Percentiles rank a stretch among this genome's conserved stretches.
These are phyloP conservation scores for Nakataea oryzae DNA, from an alignment of 2,329 filamentous ascomycete genomes.

Conservation along the genomic window DNA sequence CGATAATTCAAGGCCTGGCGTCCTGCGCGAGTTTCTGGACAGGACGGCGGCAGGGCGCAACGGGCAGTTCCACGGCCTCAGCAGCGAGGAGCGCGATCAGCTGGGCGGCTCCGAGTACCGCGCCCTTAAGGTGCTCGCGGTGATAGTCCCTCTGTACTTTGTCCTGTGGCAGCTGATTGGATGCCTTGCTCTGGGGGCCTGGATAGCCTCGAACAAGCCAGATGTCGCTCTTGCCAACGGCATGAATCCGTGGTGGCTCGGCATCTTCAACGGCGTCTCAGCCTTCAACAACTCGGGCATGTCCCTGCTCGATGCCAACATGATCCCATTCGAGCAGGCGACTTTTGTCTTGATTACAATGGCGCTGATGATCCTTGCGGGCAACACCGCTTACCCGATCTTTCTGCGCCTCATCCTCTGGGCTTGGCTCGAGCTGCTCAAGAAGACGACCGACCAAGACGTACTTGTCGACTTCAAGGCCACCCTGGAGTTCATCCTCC, in stretches of 20 bases:
- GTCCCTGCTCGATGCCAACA: slow-evolving; percentile 55
- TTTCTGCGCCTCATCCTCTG: slow-evolving; percentile 52
- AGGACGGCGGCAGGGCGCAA: slow-evolving; percentile 34
- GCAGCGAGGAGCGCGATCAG: slow-evolving; percentile 40
- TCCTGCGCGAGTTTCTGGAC: slow-evolving; percentile 20
- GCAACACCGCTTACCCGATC: slow-evolving; percentile 56
- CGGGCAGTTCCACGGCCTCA: slow-evolving; percentile 43
- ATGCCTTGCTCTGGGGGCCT: slow-evolving; percentile 49
- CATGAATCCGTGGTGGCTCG: slow-evolving; percentile 57
- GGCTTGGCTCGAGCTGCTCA: slow-evolving; percentile 31
- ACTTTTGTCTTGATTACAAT: slow-evolving; percentile 41
- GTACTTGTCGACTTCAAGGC: slow-evolving; percentile 30
- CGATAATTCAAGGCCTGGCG: not conserved
- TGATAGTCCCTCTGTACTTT: slow-evolving; percentile 52
- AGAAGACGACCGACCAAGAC: slow-evolving; percentile 23
- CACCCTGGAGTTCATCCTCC: slow-evolving; percentile 42
- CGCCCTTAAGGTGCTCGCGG: slow-evolving; percentile 46
- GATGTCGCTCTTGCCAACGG: slow-evolving; percentile 40
- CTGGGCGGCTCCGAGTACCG: slow-evolving; percentile 56
- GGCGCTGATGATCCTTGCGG: slow-evolving; percentile 49
- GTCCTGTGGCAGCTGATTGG: slow-evolving; percentile 48
- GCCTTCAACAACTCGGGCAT: slow-evolving; percentile 67
- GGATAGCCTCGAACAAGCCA: slow-evolving; percentile 42
- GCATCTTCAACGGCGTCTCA: slow-evolving; percentile 56
- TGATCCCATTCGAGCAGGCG: slow-evolving; percentile 46